Base-by-base conservation (phyloP, 495 filamentous ascomycete species). In the Penicillium egyptiacum region DNA sequence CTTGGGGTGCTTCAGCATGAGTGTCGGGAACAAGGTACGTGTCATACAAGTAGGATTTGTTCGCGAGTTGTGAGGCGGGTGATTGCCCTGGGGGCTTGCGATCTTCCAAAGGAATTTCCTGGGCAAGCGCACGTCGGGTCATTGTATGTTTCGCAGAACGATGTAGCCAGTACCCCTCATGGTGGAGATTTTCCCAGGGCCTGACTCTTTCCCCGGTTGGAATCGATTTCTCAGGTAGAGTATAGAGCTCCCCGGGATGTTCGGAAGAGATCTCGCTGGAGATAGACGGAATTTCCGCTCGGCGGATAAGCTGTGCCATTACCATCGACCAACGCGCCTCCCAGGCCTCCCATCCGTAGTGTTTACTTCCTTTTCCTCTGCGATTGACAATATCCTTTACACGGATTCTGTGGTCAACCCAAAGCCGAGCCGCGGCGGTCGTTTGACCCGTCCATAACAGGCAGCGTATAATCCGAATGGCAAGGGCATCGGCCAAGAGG, bases 311-410 rank as follows among this genome's bases (percentile, higher is more conserved):
- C 57, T 92, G 79, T 2, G 87, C 88, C 90, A 96, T 93, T 5
- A 90, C 77, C 55, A 81, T 83, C 17, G 87, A 84, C 91, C 91
- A 96, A 53, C 86, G 80, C 20, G 90, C 82, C 68, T 93, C 86
- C 91, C 91, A 96, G 3, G 90, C 89, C 63, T 90, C 82, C 89
- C 89, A 96, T 8, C 88, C 88, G 70, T 93, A 94, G 57, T 88
- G 90, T 33, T 81, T 81, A 14, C 90, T 86, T 5, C 92, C 92
- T 51, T 88, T 89, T 1, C 90, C 92, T 55, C 87, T 84, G 23
- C 89, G 83, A 58, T 96, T 88, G 14, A 96, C 71, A 22, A 97
- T 78, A 63, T 88, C 87, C 39, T 79, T 76, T 57, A 90, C 84
- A 59, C 84, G 84, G 35, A 81, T 77, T 53, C 85, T 81, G 65